Conservation (phyloP, 768 basidiomycete species). For the Solioccasus polychromus region DNA sequence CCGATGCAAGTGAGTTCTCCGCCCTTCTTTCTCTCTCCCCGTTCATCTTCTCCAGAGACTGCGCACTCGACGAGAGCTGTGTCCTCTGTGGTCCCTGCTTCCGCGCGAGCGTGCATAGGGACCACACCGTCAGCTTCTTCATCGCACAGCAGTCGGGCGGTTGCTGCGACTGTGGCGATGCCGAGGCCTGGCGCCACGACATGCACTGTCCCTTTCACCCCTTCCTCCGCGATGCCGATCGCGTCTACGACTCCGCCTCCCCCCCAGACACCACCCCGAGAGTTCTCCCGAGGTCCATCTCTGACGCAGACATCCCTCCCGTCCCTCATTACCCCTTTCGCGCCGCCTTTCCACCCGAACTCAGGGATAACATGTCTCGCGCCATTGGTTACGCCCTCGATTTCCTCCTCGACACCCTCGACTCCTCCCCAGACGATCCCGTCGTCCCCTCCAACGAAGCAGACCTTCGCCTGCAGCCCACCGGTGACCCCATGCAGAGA, state of each 20-base stretch:
- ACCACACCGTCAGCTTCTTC: slow-evolving; percentile 92
- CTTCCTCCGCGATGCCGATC: slow-evolving; percentile 32
- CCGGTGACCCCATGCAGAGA: slow-evolving; percentile 74
- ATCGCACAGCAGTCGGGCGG: slow-evolving; percentile 89
- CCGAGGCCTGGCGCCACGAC: slow-evolving; percentile 76
- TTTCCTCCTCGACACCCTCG: slow-evolving; percentile 79
- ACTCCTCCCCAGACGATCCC: slow-evolving; percentile 78
- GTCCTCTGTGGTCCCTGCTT: slow-evolving; percentile 91
- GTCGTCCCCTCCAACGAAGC: slow-evolving; percentile 62
- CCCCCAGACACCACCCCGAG: slow-evolving; percentile 41
- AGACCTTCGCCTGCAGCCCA: slow-evolving; percentile 69
- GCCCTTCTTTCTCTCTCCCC: neutral
- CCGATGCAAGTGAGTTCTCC: slow-evolving; percentile 76
- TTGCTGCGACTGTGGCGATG: slow-evolving; percentile 94
- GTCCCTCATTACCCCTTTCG: slow-evolving; percentile 60
- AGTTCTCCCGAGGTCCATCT: slow-evolving; percentile 38
- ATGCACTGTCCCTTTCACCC: slow-evolving; percentile 78
- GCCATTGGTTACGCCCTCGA: slow-evolving; percentile 78
- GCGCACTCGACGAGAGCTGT: slow-evolving; percentile 84
- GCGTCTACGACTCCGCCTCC: slow-evolving; percentile 2
- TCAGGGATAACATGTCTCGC: slow-evolving; percentile 69
- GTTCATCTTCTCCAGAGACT: slow-evolving; percentile 58
- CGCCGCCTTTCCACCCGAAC: slow-evolving; percentile 55
- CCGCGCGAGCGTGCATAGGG: slow-evolving; percentile 78
- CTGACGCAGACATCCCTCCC: slow-evolving; percentile 52